Percentiles rank a stretch among this genome's conserved stretches.
Conservation (phyloP, 2,329 filamentous ascomycete genomes). For the Calonectria pteridis region DNA sequence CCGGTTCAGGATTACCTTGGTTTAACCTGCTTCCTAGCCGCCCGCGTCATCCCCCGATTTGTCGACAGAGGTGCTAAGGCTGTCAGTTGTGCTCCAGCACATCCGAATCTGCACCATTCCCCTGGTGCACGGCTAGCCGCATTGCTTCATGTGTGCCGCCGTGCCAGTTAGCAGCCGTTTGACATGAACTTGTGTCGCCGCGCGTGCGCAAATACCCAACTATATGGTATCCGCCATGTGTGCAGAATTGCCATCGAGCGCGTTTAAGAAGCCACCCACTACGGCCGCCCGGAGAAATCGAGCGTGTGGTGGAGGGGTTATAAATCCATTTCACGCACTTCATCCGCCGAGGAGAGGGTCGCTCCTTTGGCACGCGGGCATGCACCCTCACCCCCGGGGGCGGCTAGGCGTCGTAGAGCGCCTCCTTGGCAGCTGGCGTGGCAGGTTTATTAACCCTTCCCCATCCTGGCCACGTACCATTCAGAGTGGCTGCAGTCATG, state of each 20-base stretch:
- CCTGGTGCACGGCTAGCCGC: conserved; percentile 29
- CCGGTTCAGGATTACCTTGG: conserved; percentile 23
- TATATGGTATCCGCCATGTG: conserved; percentile 28
- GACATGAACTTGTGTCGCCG: conserved; percentile 38
- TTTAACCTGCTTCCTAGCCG: conserved; percentile 16
- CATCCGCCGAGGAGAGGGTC: background rate
- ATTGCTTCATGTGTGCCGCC: conserved; percentile 35
- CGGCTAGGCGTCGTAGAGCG: background rate
- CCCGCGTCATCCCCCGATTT: conserved; percentile 15
- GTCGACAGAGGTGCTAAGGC: conserved; percentile 4
- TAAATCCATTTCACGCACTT: background rate
- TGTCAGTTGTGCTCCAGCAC: conserved; percentile 10
- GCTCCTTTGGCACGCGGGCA: background rate
- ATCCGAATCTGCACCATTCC: conserved; percentile 18
- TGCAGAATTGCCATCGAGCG: background rate
- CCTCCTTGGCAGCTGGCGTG: background rate
- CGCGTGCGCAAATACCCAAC: conserved; percentile 30
- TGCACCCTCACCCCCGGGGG: background rate
- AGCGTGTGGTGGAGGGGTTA: background rate
- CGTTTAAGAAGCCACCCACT: conserved; percentile 21
- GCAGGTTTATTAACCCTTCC: conserved; percentile 16
- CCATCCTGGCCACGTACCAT: conserved; percentile 9
- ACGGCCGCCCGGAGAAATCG: conserved; percentile 7
- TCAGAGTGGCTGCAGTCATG: conserved; percentile 14
- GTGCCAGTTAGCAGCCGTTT: conserved; percentile 31